Evolutionary conservation across 164 flowering plant genomes (phyloP), one percentile per base, ranked within the genome.

Genomic region (Tetrastigma voinierianum): DNA sequence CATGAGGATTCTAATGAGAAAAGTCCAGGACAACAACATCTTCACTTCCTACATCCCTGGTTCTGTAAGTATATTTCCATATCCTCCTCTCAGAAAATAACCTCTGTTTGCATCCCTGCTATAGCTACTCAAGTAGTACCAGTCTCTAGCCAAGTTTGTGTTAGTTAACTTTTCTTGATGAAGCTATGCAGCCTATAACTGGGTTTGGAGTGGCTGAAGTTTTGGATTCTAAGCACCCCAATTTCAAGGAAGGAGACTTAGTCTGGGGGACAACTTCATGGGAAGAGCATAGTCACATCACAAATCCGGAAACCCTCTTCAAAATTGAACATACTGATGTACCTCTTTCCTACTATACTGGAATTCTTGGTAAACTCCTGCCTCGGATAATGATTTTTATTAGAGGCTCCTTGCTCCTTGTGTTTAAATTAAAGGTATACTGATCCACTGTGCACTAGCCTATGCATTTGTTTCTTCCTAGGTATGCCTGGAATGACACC

Each of bases 311-410:
- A 17, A 1, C n/a, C 1, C 61, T 72, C 6, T 60, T 72, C 10
- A 79, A 79, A 55, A 77, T 81, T 47, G 55, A 76, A 11, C 61
- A 74, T 24, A 67, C 72, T 1, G 79, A 77, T 66, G 79, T 81
- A n/a, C 85, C 82, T 8, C 81, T 82, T 45, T 77, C 83, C 32
- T 80, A 75, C 73, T 80, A 82, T 43, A 77, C 76, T 9, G 86
- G 86, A 51, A 68, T 82, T 70, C 80, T 82, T 20, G 82, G 85
- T 77, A 60, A 14, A 61, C 10, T 55, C 12, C 23, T 55, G 17
- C 15, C 20, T 66, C 8, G 10, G 17, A 9, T 49, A 48, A 32
- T 32, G 40, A 32, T 32, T 49, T 16, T 1, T 16, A 32, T 4
- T 7, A 32, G 40, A 32, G 40, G 40, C 40, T 32, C 40, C 15